Base-by-base conservation (phyloP, 805 yeast genomes). In the Teunomyces gatunensis region DNA sequence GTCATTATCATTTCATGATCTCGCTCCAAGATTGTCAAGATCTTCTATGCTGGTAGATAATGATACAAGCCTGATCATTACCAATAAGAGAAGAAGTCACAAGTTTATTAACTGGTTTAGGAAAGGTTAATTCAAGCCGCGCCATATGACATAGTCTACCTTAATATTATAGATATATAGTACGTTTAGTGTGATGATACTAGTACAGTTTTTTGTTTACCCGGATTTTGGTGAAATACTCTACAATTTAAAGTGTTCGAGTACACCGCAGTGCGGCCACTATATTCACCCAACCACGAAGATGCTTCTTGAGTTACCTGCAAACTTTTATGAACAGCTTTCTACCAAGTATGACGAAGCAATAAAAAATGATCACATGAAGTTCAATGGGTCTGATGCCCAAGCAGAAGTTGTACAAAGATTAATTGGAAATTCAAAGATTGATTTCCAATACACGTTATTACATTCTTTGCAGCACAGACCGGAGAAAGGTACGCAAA, bases 331-430 rank as follows among this genome's bases (percentile, higher is more conserved):
- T 9, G 57, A 68, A 9, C 47, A 55, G 11, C 60, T 80, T 35
- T 47, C 62, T 6, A 52, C 57, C 3, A 76, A 69, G 39, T 85
- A 79, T 60, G 67, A 74, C 1, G 58, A 59, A 6, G 92, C 90
- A 0, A 54, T 74, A 2, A 60, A 63, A 7, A 57, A 62, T 29
- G 79, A 79, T 0, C 63, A 74, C 32, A 67, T 87, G 35, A 59
- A 74, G 25, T 83, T 79, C 63, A 75, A 80, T 27, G 82, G 81
- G 11, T 71, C 83, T 1, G 61, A 74, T 9, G 71, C 68, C 20
- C 55, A 59, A 2, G 57, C 61, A n/a, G 61, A 64, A 44, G 59
- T 60, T 44, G 59, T 66, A 35, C 67, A 70, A 9, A 57, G 51
- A 11, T 36, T 44, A 23, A 12, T 46, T 7, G 54, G 47, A 13